Conservation (phyloP, 169 alveolate species). For the Eimeria zaria region DNA sequence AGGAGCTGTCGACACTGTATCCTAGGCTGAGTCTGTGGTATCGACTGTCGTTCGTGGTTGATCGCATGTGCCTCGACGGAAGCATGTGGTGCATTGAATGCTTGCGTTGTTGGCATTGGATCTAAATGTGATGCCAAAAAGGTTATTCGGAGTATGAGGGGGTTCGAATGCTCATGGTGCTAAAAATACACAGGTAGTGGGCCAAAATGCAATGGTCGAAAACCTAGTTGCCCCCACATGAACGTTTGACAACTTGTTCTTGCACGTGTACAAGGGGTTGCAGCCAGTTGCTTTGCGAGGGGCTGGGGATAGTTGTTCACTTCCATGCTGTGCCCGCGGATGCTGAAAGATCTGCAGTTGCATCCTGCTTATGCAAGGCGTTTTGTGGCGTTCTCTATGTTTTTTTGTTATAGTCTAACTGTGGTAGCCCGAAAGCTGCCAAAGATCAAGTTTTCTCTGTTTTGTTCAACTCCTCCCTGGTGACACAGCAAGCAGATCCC, state of each 20-base stretch:
- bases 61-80: neutral
- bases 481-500: neutral
- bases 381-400: neutral
- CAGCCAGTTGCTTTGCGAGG: neutral
- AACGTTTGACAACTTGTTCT: too few relatives aligned
- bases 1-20: neutral
- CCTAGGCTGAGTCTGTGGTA: neutral
- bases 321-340: neutral
- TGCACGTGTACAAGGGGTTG: neutral
- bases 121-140: too few relatives aligned
- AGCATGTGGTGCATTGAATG: neutral
- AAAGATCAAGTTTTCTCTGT: neutral
- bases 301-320: neutral
- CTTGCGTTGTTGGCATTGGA: neutral
- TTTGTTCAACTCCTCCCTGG: neutral
- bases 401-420: neutral
- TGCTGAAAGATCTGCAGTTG: neutral
- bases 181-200: neutral
- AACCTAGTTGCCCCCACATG: neutral
- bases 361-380: neutral
- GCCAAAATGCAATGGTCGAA: neutral
- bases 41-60: neutral
- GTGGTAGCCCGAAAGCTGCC: neutral
- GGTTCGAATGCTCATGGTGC: too few relatives aligned
- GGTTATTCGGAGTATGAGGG: too few relatives aligned